Base-by-base conservation (phyloP, 1,284 basidiomycete genomes). In the Moniliophthora roreri region DNA sequence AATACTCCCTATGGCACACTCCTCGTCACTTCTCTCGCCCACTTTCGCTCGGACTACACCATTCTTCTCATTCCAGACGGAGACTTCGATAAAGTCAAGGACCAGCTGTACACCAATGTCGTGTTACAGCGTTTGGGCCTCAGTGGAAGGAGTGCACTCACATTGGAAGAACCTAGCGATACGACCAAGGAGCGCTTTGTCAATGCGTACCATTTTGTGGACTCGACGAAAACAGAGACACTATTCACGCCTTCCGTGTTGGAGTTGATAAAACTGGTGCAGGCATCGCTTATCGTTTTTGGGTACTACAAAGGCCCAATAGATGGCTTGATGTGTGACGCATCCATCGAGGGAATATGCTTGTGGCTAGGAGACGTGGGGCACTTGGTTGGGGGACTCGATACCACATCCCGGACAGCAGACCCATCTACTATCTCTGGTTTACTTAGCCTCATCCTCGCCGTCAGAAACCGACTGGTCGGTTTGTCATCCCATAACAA, bases 21-120 rank as follows among this genome's bases (percentile, higher is more conserved):
- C 58, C 84, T 91, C 80, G 80, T 84, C 51, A 92, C 89, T n/a
- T 91, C 88, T 6, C 79, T 92, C 16, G 87, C 87, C 40, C 85
- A 89, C 69, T 92, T 92, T 66, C 87, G 87, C 50, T 91, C 88
- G 3, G 89, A 92, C 71, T 89, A 84, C 64, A 89, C 87, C 51
- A 89, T 91, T 55, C 85, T 92, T 18, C 82, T 79, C 54, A 82
- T 92, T 51, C 88, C 88, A 0, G 69, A 76, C 47, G 90, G 90
- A 24, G 76, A 85, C 64, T 87, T 85, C 66, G 72, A 81, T 18
- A 74, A 77, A 26, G 73, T 77, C 32, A 77, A 78, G 55, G 80
- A 87, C 56, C 82, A 82, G 55, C 77, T 92, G 24, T 89, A 87
- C 66, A 77, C 84, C 44, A 92, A 92, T 62, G 88, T 91, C 59